A percentile compares a stretch with the other conserved stretches of the same genome.
Conservation (phyloP, 1,284 basidiomycete species). For the Puccinia coronata region DNA sequence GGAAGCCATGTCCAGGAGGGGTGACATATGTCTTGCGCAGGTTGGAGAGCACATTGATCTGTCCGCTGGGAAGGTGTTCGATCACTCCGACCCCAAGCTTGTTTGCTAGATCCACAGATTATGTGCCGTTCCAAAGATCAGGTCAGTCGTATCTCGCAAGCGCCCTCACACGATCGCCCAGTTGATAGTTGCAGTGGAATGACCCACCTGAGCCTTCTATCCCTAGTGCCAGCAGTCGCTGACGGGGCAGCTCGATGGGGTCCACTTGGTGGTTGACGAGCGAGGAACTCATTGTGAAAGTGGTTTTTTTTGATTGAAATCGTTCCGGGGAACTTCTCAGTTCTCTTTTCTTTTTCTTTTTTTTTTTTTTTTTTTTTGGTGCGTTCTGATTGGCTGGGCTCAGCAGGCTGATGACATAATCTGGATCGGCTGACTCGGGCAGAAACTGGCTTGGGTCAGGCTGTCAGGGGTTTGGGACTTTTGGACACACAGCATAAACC, state of each 20-base stretch:
- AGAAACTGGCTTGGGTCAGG: too few relatives aligned
- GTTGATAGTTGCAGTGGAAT: too few relatives aligned
- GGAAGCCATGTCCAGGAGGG: constrained; percentile 94
- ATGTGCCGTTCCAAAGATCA: background rate
- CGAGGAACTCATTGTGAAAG: background rate
- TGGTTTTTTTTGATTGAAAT: background rate
- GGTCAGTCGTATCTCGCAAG: background rate
- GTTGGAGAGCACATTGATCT: constrained; percentile 61
- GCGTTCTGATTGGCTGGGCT: too few relatives aligned
- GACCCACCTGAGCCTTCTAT: constrained; percentile 49
- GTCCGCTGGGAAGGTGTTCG: constrained; percentile 65
- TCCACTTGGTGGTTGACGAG: constrained; percentile 36
- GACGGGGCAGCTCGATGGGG: constrained; percentile 23
- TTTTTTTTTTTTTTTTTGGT: too few relatives aligned
- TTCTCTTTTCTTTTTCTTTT: too few relatives aligned
- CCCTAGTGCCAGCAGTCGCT: constrained; percentile 33
- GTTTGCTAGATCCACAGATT: constrained; percentile 67
- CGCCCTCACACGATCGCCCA: background rate
- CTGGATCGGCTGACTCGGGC: too few relatives aligned
- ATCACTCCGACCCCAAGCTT: constrained; percentile 97
- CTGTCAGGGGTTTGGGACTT: too few relatives aligned
- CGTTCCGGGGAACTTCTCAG: too few relatives aligned
- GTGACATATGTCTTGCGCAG: constrained; percentile 97
- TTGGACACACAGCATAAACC: too few relatives aligned
- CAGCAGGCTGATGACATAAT: too few relatives aligned